A percentile compares a stretch with the other conserved stretches of the same genome.
Conservation (phyloP, 768 basidiomycete species). For the Dacryopinax primogenitus region DNA sequence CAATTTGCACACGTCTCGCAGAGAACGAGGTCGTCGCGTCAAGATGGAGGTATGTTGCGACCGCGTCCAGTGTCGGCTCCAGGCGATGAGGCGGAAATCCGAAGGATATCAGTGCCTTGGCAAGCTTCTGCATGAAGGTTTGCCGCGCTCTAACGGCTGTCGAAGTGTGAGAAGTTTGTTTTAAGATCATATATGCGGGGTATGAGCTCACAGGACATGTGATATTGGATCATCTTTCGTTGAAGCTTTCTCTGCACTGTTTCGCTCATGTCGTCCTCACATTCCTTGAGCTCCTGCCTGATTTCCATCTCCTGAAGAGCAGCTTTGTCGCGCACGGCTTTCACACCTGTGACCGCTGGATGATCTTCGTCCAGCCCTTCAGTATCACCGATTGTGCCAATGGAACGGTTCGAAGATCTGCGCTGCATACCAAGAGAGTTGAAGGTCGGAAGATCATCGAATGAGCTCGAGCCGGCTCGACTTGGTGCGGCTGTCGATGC, state of each 20-base stretch:
- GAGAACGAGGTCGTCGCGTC: constrained; percentile 36
- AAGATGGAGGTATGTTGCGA: constrained; percentile 78
- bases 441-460: neutral
- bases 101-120: constrained; percentile 77
- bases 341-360: constrained; percentile 50
- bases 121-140: constrained; percentile 73
- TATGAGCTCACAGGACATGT: constrained; percentile 47
- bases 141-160: constrained; percentile 70
- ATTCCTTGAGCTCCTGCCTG: constrained; percentile 50
- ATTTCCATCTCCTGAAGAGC: constrained; percentile 50
- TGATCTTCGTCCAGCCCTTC: constrained; percentile 59
- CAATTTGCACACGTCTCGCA: neutral
- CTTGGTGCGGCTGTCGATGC: neutral
- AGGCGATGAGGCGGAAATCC: constrained; percentile 90
- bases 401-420: neutral
- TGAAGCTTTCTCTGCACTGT: constrained; percentile 37
- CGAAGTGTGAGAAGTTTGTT: constrained; percentile 10
- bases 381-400: constrained; percentile 24
- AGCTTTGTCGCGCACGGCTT: constrained; percentile 40
- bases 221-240: constrained; percentile 51
- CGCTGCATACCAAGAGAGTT: neutral
- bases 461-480: neutral
- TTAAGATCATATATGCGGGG: neutral
- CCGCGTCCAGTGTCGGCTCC: constrained; percentile 79
- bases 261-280: constrained; percentile 47